A percentile compares a stretch with the other conserved stretches of the same genome.
These are phyloP conservation scores for Pseudogymnoascus sp. DNA, from an alignment of 2,329 filamentous ascomycete species.

Conservation along the genomic window DNA sequence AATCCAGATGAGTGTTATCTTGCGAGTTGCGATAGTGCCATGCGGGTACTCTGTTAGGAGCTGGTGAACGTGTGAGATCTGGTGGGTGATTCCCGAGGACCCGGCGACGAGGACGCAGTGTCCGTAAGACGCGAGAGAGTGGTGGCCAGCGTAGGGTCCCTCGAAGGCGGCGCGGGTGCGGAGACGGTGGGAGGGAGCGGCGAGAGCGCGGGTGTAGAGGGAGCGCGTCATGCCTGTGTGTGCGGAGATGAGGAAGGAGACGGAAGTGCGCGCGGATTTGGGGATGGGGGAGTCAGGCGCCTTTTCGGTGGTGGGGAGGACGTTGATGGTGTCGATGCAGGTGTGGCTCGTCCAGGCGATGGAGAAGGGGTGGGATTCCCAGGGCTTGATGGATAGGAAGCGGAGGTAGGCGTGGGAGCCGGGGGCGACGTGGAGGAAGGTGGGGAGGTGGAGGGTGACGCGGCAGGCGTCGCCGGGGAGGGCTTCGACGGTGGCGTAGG, in stretches of 20 bases:
- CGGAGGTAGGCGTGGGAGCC: slow-evolving; percentile 72
- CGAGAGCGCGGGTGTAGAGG: slow-evolving; percentile 64
- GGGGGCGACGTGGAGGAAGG: slow-evolving; percentile 58
- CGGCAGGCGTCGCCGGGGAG: slow-evolving; percentile 64
- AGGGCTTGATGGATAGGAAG: slow-evolving; percentile 57
- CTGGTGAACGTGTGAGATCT: slow-evolving; percentile 79
- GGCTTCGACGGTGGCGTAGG: slow-evolving; percentile 59
- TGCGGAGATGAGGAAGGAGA: slow-evolving; percentile 81
- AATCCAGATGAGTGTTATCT: slow-evolving; percentile 83
- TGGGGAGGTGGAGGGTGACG: slow-evolving; percentile 64
- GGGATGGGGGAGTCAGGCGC: slow-evolving; percentile 17
- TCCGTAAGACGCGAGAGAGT: slow-evolving; percentile 86
- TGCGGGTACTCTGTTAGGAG: slow-evolving; percentile 63
- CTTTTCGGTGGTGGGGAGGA: slow-evolving; percentile 39
- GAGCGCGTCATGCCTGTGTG: slow-evolving; percentile 83
- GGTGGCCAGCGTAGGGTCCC: slow-evolving; percentile 80
- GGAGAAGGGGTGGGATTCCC: slow-evolving; percentile 74
- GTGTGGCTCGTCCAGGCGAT: slow-evolving; percentile 65
- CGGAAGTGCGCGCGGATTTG: slow-evolving; percentile 29
- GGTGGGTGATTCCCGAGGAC: slow-evolving; percentile 91
- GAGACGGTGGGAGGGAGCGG: slow-evolving; percentile 22
- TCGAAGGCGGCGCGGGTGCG: slow-evolving; percentile 67
- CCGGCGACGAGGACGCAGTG: slow-evolving; percentile 87
- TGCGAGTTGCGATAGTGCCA: slow-evolving; percentile 71
- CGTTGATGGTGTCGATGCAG: slow-evolving; percentile 31